Evolutionary conservation across 306 rosid species (phyloP).

Genomic region (Fragaria iinumae): DNA sequence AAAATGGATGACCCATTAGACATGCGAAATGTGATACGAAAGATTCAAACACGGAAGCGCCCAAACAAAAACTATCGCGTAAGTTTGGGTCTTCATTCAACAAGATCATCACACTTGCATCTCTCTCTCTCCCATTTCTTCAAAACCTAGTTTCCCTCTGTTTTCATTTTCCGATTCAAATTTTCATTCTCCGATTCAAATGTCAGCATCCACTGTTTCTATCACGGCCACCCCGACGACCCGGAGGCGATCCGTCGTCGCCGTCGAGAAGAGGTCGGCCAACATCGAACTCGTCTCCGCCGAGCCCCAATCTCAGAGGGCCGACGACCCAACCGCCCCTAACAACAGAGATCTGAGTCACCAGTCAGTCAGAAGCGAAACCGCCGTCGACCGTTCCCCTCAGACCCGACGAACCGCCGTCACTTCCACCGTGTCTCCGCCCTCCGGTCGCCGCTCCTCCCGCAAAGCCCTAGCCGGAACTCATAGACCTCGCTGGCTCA

Average conservation of each 20-base stretch:
- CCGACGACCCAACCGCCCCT: constrained; percentile 19
- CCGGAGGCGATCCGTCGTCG: constrained; percentile 72
- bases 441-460: constrained; percentile 38
- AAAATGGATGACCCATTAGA: no score
- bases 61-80: no score
- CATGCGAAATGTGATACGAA: no score
- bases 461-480: constrained; percentile 37
- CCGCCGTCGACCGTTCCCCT: constrained; percentile 42
- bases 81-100: no score
- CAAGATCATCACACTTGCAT: no score
- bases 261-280: constrained; percentile 50
- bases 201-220: constrained; percentile 96
- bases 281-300: constrained; percentile 56
- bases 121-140: background rate
- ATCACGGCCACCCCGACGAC: constrained; percentile 79
- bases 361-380: constrained; percentile 54
- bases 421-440: constrained; percentile 38
- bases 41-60: no score
- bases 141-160: background rate
- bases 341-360: constrained; percentile 79
- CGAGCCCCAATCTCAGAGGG: constrained; percentile 40
- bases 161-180: no score
- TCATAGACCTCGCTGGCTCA: constrained; percentile 69
- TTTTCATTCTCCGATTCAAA: constrained; percentile 21
- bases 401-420: constrained; percentile 40